These are phyloP conservation scores for Aspergillus clavatus DNA, from an alignment of 2,329 filamentous ascomycete genomes.

Conservation along the genomic window DNA sequence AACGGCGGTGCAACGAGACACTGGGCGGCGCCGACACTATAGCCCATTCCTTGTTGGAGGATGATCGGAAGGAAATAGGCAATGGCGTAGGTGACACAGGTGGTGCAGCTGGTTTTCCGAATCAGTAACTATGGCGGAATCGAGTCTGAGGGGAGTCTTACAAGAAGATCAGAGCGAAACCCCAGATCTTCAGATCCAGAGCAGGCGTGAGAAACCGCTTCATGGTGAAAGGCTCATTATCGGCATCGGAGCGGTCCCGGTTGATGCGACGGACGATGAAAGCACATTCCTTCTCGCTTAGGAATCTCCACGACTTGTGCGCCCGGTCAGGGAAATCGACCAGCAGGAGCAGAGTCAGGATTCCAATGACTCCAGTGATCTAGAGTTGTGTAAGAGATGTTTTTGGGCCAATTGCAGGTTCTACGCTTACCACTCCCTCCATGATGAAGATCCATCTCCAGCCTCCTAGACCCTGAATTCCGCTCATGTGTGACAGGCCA, in stretches of 20 bases:
- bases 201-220: conserved; percentile 45
- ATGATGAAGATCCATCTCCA: conserved; percentile 56
- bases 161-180: conserved; percentile 49
- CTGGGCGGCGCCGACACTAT: conserved; percentile 59
- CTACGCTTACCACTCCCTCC: conserved; percentile 40
- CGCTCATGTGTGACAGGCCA: conserved; percentile 40
- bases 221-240: conserved; percentile 45
- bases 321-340: conserved; percentile 36
- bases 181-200: conserved; percentile 52
- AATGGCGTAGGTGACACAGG: conserved; percentile 70
- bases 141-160: conserved; percentile 29
- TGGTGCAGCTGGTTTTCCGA: conserved; percentile 52
- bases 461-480: conserved; percentile 40
- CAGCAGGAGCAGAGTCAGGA: conserved; percentile 32
- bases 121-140: neutral
- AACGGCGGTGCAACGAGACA: conserved; percentile 69
- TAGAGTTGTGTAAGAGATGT: conserved; percentile 5
- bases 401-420: too few relatives aligned
- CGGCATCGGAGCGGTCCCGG: conserved; percentile 50
- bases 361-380: conserved; percentile 25
- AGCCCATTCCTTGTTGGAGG: conserved; percentile 58
- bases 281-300: conserved; percentile 39
- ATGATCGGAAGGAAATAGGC: conserved; percentile 77
- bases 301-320: conserved; percentile 31
- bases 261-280: conserved; percentile 51